Base-by-base conservation (phyloP, 352 stramenopile genomes). In the Globisporangium nagaii region DNA sequence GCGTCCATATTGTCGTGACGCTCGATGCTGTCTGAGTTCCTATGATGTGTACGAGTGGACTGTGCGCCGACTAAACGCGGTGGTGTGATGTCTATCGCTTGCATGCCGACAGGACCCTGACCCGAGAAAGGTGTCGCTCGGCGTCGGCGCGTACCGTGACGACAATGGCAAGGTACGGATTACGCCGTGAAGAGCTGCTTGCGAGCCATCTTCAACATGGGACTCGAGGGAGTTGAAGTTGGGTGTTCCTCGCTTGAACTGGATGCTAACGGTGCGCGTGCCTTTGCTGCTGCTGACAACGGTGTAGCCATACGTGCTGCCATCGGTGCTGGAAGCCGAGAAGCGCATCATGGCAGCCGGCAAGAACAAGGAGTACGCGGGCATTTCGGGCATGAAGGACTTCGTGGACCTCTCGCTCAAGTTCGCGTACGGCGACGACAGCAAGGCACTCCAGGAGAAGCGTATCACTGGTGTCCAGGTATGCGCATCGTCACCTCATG, bases 111-210 rank as follows among this genome's bases (percentile, higher is more conserved):
- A 96, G 71, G 96, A 98, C 75, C 79, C 84, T 30, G 91, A 98
- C 68, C 39, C 90, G 48, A 66, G 84, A 45, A 99, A 99, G 77
- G 90, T 99, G 5, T 96, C 90, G 81, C 73, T 99, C 24, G 97
- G 98, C 46, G 97, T 99, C n/a, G 98, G 98, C 57, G 97, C 98
- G 7, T 99, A 99, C 79, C 88, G 97, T 62, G 93, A 97, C 60
- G 88, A 97, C 61, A 78, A 93, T 42, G 82, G 83, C 62, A 96
- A 97, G 68, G 73, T 84, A 59, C 19, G 37, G 30, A 11, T 35
- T n/a, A 30, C 11, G 7, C n/a, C 15, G 17, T 43, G 30, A 46
- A 22, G 24, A 49, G 22, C 32, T 36, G 2, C 30, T 15, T 34
- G 22, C 30, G 2, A 37, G 19, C 17, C 25, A 32, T 43, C 41